A percentile compares a stretch with the other conserved stretches of the same genome.
These are phyloP conservation scores for Nephelium lappaceum DNA, from an alignment of 345 rosid genomes.

Conservation along the genomic window DNA sequence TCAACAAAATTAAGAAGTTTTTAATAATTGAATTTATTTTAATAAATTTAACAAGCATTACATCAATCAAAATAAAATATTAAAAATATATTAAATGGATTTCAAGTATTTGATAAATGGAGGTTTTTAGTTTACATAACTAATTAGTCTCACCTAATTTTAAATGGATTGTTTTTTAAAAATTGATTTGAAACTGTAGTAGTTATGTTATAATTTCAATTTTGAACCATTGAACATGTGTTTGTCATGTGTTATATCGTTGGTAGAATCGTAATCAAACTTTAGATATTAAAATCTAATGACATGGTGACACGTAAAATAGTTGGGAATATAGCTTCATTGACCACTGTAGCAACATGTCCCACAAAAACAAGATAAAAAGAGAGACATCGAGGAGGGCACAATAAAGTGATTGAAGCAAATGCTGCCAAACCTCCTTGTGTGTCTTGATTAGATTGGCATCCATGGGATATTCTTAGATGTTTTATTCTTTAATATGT, in stretches of 20 bases:
- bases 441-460: background rate
- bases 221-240: no score
- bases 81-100: no score
- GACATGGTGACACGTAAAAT: background rate
- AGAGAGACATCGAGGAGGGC: background rate
- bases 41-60: no score
- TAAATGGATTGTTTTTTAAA: no score
- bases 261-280: background rate
- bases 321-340: no score
- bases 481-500: no score
- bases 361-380: conserved; percentile 10
- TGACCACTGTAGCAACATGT: background rate
- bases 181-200: background rate
- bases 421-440: background rate
- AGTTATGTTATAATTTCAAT: no score
- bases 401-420: background rate
- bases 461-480: background rate
- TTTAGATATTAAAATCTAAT: background rate
- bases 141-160: no score
- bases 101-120: no score
- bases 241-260: background rate
- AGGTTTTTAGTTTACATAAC: no score
- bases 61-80: no score
- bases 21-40: no score
- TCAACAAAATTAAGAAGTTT: background rate